Conservation (phyloP, 495 filamentous ascomycete species). For the Daldinia vernicosa region DNA sequence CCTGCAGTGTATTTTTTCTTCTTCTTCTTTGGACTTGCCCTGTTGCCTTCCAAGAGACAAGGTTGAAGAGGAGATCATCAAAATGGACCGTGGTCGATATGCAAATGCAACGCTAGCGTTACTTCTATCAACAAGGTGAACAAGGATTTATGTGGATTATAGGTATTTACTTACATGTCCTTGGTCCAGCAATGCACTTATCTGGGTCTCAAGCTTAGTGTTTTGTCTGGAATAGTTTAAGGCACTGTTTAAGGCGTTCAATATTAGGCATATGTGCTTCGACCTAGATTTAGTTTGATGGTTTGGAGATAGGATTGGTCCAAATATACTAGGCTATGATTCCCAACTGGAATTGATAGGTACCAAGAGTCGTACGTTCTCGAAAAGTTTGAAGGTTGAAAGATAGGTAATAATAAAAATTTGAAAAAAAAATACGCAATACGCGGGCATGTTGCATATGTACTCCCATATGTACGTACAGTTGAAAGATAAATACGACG, state of each 20-base stretch:
- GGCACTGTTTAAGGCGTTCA: conserved; percentile 6
- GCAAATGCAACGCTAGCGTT: conserved; percentile 38
- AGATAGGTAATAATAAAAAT: no score
- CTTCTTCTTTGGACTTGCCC: conserved; percentile 17
- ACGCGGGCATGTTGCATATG: conserved; percentile 7
- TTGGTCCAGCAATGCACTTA: conserved; percentile 11
- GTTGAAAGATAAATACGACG: conserved; percentile 1
- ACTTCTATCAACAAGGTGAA: conserved; percentile 12
- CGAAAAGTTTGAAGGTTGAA: background rate
- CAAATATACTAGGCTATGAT: background rate
- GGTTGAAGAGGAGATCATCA: conserved; percentile 24
- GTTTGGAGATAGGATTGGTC: background rate
- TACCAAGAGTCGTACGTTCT: conserved; percentile 19
- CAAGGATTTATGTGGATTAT: background rate
- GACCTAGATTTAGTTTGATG: background rate
- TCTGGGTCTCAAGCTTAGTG: background rate
- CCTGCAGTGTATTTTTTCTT: conserved; percentile 22
- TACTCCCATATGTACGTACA: conserved; percentile 9
- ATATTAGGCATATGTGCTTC: conserved; percentile 15
- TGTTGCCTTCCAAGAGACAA: conserved; percentile 25
- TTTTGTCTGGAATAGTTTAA: background rate
- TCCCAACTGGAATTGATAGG: background rate
- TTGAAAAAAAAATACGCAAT: background rate
- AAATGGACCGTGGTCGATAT: conserved; percentile 17
- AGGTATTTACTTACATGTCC: conserved; percentile 3